Base-by-base conservation (phyloP, 495 filamentous ascomycete genomes). In the Annulohypoxylon stygium region DNA sequence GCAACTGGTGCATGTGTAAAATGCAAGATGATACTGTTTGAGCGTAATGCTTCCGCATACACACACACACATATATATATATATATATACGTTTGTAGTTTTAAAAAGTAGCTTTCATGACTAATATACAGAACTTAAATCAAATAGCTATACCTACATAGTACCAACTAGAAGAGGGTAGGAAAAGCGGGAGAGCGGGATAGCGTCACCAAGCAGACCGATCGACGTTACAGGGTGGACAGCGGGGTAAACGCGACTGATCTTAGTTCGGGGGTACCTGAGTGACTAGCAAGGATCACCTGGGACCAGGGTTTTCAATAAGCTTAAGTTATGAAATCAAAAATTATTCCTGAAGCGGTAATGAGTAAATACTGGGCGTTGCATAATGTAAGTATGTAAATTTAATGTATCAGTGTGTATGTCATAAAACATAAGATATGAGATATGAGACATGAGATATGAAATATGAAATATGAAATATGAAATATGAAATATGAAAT, bases 281-380 rank as follows among this genome's bases (percentile, higher is more conserved):
- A 51, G 54, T 53, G 45, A 53, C 53, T 70, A 70, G 60, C 61
- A 65, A 16, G 68, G 68, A 60, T 60, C 16, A 33, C 68, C 26
- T 58, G 53, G 39, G 55, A 34, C 33, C 33, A 50, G 58, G 51
- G 65, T 65, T 73, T 25, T 6, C 64, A 65, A 64, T 55, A 20
- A 69, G 20, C 47, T 59, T 33, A 58, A 57, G 23, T 68, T 67
- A 58, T 62, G 58, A 61, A 58, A n/a, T 1, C 7, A 1, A 11
- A 1, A 11, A n/a, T 39, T 39, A 67, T 16, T 14, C 65, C 65
- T 6, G 36, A 60, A 63, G 8, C 16, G 41, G 70, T 3, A 73
- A 73, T 64, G 64, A 63, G 65, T 73, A 62, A 73, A 73, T 73
- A 73, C 23, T 41, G 45, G 14, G 47, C 14, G 5, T 8, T 62